These are phyloP conservation scores for Parmales sp. DNA, from an alignment of 108 stramenopile genomes.

Conservation along the genomic window DNA sequence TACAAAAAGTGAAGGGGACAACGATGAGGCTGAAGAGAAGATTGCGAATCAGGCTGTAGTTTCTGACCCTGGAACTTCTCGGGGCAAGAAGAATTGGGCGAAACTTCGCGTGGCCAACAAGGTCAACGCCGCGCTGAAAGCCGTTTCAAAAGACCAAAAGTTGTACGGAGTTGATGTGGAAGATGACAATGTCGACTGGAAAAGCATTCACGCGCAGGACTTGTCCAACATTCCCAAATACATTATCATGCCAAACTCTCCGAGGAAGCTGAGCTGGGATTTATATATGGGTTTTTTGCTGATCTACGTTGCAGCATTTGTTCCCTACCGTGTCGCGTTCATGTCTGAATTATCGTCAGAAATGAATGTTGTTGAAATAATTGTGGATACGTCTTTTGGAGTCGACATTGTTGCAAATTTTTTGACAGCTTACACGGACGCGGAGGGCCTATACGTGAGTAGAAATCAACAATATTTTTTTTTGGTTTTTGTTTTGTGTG, in stretches of 20 bases:
- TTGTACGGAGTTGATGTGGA: neutral
- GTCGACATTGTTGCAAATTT: slow-evolving; percentile 30
- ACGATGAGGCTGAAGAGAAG: too few species aligned
- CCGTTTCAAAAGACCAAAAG: neutral
- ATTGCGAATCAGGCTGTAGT: too few species aligned
- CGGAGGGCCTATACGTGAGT: too few species aligned
- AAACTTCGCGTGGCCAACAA: slow-evolving; percentile 1
- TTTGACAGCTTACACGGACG: slow-evolving; percentile 22
- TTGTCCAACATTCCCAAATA: slow-evolving; percentile 4
- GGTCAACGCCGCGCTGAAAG: neutral
- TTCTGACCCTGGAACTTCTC: too few species aligned
- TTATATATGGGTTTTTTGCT: slow-evolving; percentile 14
- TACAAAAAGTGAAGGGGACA: too few species aligned
- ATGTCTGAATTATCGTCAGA: slow-evolving; percentile 7
- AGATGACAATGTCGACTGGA: neutral
- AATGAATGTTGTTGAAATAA: slow-evolving; percentile 3
- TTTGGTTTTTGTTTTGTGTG: too few species aligned
- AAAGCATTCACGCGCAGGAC: neutral
- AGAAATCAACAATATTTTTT: too few species aligned
- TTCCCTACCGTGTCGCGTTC: slow-evolving; percentile 27
- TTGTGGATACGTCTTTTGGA: slow-evolving; percentile 16
- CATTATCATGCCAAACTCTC: slow-evolving; percentile 20
- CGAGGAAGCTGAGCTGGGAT: slow-evolving; percentile 19
- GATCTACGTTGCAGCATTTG: slow-evolving; percentile 15
- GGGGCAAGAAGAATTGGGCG: neutral